Base-by-base conservation (phyloP, 352 stramenopile genomes). In the Phytophthora sp. region DNA sequence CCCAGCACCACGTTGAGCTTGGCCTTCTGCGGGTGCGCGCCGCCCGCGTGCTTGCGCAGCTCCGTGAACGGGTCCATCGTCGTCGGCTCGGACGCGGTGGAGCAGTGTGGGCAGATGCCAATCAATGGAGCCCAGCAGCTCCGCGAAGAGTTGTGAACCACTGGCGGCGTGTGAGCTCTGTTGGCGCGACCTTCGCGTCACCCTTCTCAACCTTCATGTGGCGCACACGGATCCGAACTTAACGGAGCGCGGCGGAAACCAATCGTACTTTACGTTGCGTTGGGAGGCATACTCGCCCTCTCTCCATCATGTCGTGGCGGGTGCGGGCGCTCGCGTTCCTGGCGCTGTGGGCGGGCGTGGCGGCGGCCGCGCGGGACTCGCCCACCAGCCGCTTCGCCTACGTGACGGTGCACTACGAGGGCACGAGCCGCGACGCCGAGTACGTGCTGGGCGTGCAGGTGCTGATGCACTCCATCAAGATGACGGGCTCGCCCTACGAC, bases 331-430 rank as follows among this genome's bases (percentile, higher is more conserved):
- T 76, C 39, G 45, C 65, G 50, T 60, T 69, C 35, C 43, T 80
- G 42, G 42, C 32, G 38, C 61, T 83, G 26, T 30, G 58, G 48
- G 32, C 79, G 15, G 11, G 39, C 30, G 31, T n/a, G 26, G 54
- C 34, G 11, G 17, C 35, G 54, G 46, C 59, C 4, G 27, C 28
- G 24, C 32, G 45, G 42, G 61, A 78, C 26, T 30, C 62, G 24
- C 63, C 70, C 5, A 73, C 69, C 17, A 89, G 85, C 24, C 82
- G 84, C 52, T 94, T 89, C 57, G 87, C 84, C 42, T 95, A 95
- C 66, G 87, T 95, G 27, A 95, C 87, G 4, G 84, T 93, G 37
- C 87, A 95, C 67, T 95, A 95, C 54, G 84, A 95, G 79, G 87
- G 82, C 43, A 95, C 87, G 39, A 87, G 68, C 31, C 84, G 84